Base-by-base conservation (phyloP, 2,329 filamentous ascomycete genomes). In the Hortaea werneckii region DNA sequence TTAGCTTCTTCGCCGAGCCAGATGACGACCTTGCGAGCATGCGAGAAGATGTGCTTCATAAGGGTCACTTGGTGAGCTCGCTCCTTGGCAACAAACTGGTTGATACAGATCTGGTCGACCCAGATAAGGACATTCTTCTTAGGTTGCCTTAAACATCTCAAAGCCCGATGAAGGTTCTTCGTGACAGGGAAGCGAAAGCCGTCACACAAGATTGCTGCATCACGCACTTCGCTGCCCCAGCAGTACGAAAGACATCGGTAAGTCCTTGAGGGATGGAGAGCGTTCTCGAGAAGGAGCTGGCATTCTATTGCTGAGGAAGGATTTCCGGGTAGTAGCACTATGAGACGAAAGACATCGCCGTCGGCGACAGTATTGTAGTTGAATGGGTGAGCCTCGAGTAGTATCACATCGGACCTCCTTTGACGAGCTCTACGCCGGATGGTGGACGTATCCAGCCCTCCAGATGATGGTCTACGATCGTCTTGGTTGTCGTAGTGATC, bases 11-110 rank as follows among this genome's bases (percentile, higher is more conserved):
- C 55, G 5, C 58, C 58, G 5, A 61, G 52, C 55, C 58, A 62
- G n/a, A 55, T 49, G 6, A 55, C 51, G 26, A 59, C 51, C 42
- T 57, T 49, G 30, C 50, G 49, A n/a, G 57, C 51, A 37, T 51
- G 45, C 20, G 46, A 51, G 53, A 62, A 66, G 34, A 67, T 62
- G 4, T 59, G 42, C 7, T 60, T 56, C 62, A 67, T 67, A 28
- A 66, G 59, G 3, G 52, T 54, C 5, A 67, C 60, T 48, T 66
- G 64, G 20, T 58, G 50, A 4, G 48, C 53, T 13, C 59, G 58
- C 37, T 67, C 63, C 5, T 43, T 39, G 13, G 51, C 40, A 46
- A 65, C 56, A 1, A 50, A 42, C 45, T 66, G 63, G 32, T 66
- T 62, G 41, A 67, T 66, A 38, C 61, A 59, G 37, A 59, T 51